These are phyloP conservation scores for Xylariaceae sp. DNA, from an alignment of 2,329 filamentous ascomycete genomes.

Conservation along the genomic window DNA sequence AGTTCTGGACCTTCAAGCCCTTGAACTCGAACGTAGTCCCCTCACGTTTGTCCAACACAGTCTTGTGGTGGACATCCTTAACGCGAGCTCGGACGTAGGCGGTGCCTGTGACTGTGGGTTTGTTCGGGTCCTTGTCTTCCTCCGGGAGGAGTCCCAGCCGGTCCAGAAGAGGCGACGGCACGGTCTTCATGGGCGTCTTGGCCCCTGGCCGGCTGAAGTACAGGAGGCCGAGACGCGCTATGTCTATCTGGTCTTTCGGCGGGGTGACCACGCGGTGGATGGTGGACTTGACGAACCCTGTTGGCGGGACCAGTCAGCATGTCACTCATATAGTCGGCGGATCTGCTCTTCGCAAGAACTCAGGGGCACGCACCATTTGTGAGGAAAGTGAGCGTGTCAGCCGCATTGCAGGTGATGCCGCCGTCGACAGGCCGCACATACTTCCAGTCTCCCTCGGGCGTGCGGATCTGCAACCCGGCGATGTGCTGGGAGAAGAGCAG, in stretches of 20 bases:
- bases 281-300: conserved; percentile 21
- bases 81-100: conserved; percentile 39
- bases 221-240: conserved; percentile 16
- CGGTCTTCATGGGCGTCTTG: conserved; percentile 22
- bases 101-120: conserved; percentile 30
- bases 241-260: conserved; percentile 17
- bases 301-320: neutral
- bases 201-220: conserved; percentile 22
- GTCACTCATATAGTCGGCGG: too few relatives aligned
- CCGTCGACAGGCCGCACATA: conserved; percentile 19
- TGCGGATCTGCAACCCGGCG: conserved; percentile 41
- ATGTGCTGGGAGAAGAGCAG: conserved; percentile 50
- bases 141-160: conserved; percentile 30
- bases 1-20: conserved; percentile 17
- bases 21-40: conserved; percentile 37
- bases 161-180: conserved; percentile 29
- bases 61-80: conserved; percentile 38
- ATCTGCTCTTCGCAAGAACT: neutral
- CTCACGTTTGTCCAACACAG: conserved; percentile 33
- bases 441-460: conserved; percentile 32
- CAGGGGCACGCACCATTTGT: conserved; percentile 18
- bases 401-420: conserved; percentile 39
- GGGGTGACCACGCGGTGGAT: conserved; percentile 20
- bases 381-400: conserved; percentile 37
- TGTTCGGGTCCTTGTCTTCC: conserved; percentile 29